A percentile compares a stretch with the other conserved stretches of the same genome.
phyloP scores from a whole-genome alignment of 2,329 filamentous ascomycete genomes.

The Fusarium anguioides region DNA sequence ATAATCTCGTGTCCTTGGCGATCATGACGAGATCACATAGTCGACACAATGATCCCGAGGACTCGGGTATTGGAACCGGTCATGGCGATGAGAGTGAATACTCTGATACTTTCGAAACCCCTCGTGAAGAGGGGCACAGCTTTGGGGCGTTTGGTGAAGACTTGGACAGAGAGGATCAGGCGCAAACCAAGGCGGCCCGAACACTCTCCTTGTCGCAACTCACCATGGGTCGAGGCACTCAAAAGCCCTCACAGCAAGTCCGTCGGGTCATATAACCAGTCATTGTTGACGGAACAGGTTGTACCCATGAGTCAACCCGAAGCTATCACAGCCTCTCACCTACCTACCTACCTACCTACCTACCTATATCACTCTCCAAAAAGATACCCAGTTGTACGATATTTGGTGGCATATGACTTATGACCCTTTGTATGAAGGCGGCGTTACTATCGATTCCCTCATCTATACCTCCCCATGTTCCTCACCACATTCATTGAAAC shows the following conservation, averaged over 20 bases:
- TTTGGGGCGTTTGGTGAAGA: slow-evolving; percentile 58
- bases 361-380: slow-evolving; percentile 2
- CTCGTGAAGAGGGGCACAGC: slow-evolving; percentile 58
- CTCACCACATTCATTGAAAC: slow-evolving; percentile 27
- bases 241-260: slow-evolving; percentile 36
- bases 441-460: slow-evolving; percentile 4
- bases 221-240: slow-evolving; percentile 55
- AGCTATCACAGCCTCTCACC: neutral
- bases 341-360: slow-evolving; percentile 1
- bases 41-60: slow-evolving; percentile 47
- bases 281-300: neutral
- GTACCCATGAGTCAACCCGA: neutral
- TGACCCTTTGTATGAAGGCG: slow-evolving; percentile 29
- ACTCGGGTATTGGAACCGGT: slow-evolving; percentile 51
- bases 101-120: slow-evolving; percentile 64
- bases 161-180: slow-evolving; percentile 54
- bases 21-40: slow-evolving; percentile 29
- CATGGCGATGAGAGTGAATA: slow-evolving; percentile 56
- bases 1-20: slow-evolving; percentile 42
- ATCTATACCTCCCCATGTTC: slow-evolving; percentile 5
- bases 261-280: slow-evolving; percentile 42
- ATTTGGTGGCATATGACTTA: slow-evolving; percentile 32
- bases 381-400: slow-evolving; percentile 24
- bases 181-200: slow-evolving; percentile 66
- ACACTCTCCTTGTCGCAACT: slow-evolving; percentile 73